Conservation (phyloP, 176 grass and related monocot genomes). For the Metroxylon sagu region DNA sequence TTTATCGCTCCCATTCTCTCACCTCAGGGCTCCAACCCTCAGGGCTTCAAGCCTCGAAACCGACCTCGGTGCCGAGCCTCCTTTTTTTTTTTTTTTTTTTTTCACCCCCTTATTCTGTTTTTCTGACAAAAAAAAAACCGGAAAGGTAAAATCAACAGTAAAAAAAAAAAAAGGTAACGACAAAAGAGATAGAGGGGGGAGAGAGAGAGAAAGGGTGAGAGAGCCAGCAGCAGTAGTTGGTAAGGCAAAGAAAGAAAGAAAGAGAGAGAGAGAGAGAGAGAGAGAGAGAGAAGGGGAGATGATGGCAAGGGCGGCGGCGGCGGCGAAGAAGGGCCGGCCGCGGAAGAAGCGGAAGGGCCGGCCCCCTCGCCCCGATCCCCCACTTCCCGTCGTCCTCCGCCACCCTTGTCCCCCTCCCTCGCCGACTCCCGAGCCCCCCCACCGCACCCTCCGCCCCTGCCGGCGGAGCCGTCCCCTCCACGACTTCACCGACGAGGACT, state of each 20-base stretch:
- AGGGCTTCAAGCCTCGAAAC: too few relatives aligned
- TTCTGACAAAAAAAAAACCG: too few relatives aligned
- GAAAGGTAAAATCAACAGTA: too few relatives aligned
- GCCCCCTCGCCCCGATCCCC: too few relatives aligned
- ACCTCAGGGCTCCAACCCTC: too few relatives aligned
- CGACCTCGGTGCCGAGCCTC: too few relatives aligned
- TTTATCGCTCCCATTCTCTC: too few relatives aligned
- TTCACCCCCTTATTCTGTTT: too few relatives aligned
- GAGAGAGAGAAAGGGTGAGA: slow-evolving; percentile 18
- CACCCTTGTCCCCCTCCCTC: not conserved
- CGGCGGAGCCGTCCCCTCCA: slow-evolving; percentile 32
- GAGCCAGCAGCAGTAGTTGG: slow-evolving; percentile 32
- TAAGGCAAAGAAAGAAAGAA: slow-evolving; percentile 10
- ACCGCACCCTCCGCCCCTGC: slow-evolving; percentile 23
- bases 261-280: slow-evolving; percentile 16
- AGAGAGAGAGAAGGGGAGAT: slow-evolving; percentile 24
- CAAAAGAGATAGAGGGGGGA: slow-evolving; percentile 30
- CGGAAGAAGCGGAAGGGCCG: slow-evolving; percentile 24
- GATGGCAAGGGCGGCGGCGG: slow-evolving; percentile 40
- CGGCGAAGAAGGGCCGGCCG: slow-evolving; percentile 17
- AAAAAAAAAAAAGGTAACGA: too few relatives aligned
- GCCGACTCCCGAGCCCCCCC: slow-evolving; percentile 12
- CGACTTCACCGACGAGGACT: slow-evolving; percentile 23
- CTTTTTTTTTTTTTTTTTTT: too few relatives aligned
- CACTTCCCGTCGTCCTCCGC: not conserved